These are phyloP conservation scores for Arachnomyces sp. DNA, from an alignment of 2,329 filamentous ascomycete genomes.

Conservation along the genomic window DNA sequence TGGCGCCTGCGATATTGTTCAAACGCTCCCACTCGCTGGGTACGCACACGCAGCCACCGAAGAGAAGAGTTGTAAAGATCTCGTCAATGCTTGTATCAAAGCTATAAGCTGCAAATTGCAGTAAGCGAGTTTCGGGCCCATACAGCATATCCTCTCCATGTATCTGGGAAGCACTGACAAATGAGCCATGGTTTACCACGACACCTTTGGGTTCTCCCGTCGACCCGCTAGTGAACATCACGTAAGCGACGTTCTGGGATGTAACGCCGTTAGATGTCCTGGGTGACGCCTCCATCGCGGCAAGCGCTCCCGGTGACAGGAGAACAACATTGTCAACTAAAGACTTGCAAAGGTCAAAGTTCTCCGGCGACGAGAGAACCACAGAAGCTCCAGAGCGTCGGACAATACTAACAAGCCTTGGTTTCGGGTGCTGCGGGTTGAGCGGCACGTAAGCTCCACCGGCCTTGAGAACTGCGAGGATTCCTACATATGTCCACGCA, in stretches of 20 bases:
- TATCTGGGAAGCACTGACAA: constrained; percentile 43
- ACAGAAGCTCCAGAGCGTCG: constrained; percentile 22
- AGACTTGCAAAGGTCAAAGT: constrained; percentile 23
- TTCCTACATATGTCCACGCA: constrained; percentile 23
- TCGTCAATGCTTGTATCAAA: constrained; percentile 45
- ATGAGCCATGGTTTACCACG: too few species aligned
- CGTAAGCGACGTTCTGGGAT: constrained; percentile 70
- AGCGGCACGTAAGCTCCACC: constrained; percentile 25
- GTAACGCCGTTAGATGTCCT: constrained; percentile 28
- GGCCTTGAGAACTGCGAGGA: constrained; percentile 23
- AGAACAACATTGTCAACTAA: too few species aligned
- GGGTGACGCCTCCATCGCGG: too few species aligned
- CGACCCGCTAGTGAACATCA: constrained; percentile 52
- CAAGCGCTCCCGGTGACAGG: too few species aligned
- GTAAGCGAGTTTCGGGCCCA: constrained; percentile 47
- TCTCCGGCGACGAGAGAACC: constrained; percentile 24
- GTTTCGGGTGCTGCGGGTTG: neutral
- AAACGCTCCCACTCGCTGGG: constrained; percentile 48
- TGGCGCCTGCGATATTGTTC: constrained; percentile 38
- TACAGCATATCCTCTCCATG: constrained; percentile 46
- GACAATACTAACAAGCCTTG: constrained; percentile 1
- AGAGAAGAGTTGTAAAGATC: constrained; percentile 42
- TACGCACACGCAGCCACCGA: constrained; percentile 53
- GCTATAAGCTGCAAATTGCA: constrained; percentile 46
- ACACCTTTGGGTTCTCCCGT: constrained; percentile 53